phyloP scores from a whole-genome alignment of 2,329 filamentous ascomycete genomes.

The Sclerotiophoma versabilis region DNA sequence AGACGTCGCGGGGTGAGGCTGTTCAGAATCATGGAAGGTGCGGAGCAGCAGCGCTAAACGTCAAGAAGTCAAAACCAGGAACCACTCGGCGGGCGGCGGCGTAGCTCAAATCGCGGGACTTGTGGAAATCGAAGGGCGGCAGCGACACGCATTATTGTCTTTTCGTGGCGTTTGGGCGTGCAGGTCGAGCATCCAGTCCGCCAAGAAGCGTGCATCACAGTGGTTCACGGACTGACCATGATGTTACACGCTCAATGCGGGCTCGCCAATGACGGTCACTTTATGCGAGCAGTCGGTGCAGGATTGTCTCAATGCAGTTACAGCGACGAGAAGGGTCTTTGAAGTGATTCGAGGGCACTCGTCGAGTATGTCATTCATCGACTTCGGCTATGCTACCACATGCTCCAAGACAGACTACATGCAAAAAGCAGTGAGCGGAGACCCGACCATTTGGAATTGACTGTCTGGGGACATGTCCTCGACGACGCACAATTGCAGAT shows the following conservation, averaged over 20 bases:
- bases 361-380: background rate
- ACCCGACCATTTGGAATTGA: conserved; percentile 13
- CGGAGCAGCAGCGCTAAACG: conserved; percentile 14
- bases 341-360: conserved; percentile 1
- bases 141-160: conserved; percentile 33
- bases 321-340: conserved; percentile 10
- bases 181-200: conserved; percentile 21
- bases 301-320: conserved; percentile 18
- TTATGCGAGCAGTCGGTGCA: conserved; percentile 16
- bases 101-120: conserved; percentile 23
- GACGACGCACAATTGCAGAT: conserved; percentile 16
- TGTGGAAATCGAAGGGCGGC: conserved; percentile 24
- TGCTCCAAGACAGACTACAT: conserved; percentile 3
- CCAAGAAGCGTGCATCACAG: conserved; percentile 22
- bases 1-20: conserved; percentile 26
- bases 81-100: conserved; percentile 21
- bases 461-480: conserved; percentile 6
- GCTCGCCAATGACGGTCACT: conserved; percentile 14
- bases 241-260: conserved; percentile 19
- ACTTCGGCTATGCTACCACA: background rate
- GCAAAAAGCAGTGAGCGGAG: conserved; percentile 15
- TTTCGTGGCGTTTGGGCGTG: conserved; percentile 35
- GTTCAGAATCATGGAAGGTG: conserved; percentile 24
- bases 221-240: background rate
- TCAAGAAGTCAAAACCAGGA: conserved; percentile 6